These are phyloP conservation scores for Ceratocystis cubensis DNA, from an alignment of 2,329 filamentous ascomycete species.

Conservation along the genomic window DNA sequence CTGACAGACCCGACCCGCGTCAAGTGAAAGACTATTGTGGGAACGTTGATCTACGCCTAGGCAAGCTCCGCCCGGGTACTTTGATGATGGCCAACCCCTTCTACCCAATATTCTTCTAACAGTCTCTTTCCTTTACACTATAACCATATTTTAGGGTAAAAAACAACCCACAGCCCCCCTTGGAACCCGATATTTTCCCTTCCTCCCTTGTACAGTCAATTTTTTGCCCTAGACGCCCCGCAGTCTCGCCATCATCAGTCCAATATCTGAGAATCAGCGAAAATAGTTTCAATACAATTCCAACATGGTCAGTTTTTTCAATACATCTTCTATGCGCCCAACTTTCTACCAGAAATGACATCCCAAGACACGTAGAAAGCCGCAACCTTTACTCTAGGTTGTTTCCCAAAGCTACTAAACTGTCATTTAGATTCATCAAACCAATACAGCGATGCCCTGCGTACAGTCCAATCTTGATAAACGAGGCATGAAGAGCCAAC, in stretches of 20 bases:
- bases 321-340: neutral
- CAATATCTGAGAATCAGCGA: neutral
- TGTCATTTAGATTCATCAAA: neutral
- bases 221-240: slow-evolving; percentile 9
- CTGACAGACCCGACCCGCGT: too few relatives aligned
- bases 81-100: too few relatives aligned
- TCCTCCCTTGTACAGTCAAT: slow-evolving; percentile 7
- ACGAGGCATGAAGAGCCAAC: too few relatives aligned
- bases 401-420: neutral
- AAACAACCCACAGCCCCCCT: neutral
- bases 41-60: too few relatives aligned
- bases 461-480: too few relatives aligned
- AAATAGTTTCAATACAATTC: neutral
- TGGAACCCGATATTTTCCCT: neutral
- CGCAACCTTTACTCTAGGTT: too few relatives aligned
- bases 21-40: too few relatives aligned
- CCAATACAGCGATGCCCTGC: neutral
- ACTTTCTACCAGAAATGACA: too few relatives aligned
- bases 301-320: neutral
- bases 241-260: neutral
- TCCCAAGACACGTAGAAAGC: too few relatives aligned
- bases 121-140: neutral
- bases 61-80: too few relatives aligned
- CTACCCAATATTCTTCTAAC: neutral
- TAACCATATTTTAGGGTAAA: neutral